Evolutionary conservation across 306 rosid species (phyloP), one percentile per base, ranked within the genome.

Genomic region (Ochetophila trinervis): DNA sequence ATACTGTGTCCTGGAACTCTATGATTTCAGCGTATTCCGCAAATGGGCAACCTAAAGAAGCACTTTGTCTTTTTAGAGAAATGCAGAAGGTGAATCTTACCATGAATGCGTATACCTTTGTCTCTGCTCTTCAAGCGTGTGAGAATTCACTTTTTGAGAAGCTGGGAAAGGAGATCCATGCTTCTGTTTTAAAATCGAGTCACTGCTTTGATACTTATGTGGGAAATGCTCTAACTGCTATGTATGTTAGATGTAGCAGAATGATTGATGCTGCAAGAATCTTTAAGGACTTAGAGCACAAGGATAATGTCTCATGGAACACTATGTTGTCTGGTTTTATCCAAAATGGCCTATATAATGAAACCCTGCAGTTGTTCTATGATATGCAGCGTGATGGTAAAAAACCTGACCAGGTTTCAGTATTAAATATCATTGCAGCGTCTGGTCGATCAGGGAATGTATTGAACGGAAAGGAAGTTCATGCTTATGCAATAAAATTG

Each of bases 81-180:
- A 78, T 82, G 91, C 89, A 71, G 59, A 80, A 71, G 44, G 63
- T 20, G 70, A 75, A 79, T 44, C 57, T 70, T 62, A 67, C 71
- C 20, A 52, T 54, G 17, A 80, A 86, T 71, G 66, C 93, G 0
- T 89, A 84, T 61, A 76, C 93, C 49, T 82, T 68, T 16, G 96
- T 84, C 19, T 84, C 92, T 20, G 88, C 84, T 58, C 90, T 89
- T 66, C 90, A 86, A 66, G 85, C 88, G 32, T 89, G 96, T 40
- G 92, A 82, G 53, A 63, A 72, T 74, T 71, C 87, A 1, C 49
- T 61, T 47, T 76, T 71, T 68, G 30, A 57, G 57, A 86, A 80
- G 59, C 30, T 65, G 23, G 93, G 90, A 22, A 80, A 24, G 93
- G 88, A 77, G 81, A 80, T 86, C 30, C 96, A 89, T 75, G 83